phyloP scores from a whole-genome alignment of 805 yeast species.

The Lachancea meyersii region DNA sequence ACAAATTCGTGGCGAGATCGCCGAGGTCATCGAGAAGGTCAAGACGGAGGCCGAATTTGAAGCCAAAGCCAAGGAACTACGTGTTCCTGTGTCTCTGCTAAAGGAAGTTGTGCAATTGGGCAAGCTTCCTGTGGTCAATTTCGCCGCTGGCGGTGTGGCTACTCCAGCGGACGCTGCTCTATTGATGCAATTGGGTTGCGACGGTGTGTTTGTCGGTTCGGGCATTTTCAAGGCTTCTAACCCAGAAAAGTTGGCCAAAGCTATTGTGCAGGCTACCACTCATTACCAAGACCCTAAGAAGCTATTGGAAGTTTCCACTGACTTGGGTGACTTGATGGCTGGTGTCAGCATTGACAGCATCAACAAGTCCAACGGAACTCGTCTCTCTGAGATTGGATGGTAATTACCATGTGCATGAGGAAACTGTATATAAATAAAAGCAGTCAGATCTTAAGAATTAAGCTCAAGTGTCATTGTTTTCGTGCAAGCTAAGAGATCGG shows the following conservation, averaged over 20 bases:
- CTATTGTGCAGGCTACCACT: constrained; percentile 77
- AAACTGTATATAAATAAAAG: neutral
- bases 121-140: constrained; percentile 73
- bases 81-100: constrained; percentile 55
- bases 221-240: constrained; percentile 72
- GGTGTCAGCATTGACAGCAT: constrained; percentile 57
- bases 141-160: constrained; percentile 86
- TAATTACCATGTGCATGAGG: constrained; percentile 14
- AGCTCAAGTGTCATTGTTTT: too few species aligned
- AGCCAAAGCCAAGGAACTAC: constrained; percentile 46
- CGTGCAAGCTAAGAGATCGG: too few species aligned
- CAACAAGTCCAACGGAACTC: constrained; percentile 27
- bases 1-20: constrained; percentile 50
- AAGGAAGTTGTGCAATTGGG: constrained; percentile 41
- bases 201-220: constrained; percentile 71
- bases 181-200: constrained; percentile 76
- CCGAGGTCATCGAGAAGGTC: constrained; percentile 33
- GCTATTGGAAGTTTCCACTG: constrained; percentile 59
- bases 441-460: too few species aligned
- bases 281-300: constrained; percentile 55
- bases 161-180: constrained; percentile 85
- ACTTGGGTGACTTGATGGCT: constrained; percentile 70
- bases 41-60: constrained; percentile 40
- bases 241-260: constrained; percentile 67
- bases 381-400: constrained; percentile 49